Conservation (phyloP, 352 stramenopile species). For the Lagenidium giganteum region DNA sequence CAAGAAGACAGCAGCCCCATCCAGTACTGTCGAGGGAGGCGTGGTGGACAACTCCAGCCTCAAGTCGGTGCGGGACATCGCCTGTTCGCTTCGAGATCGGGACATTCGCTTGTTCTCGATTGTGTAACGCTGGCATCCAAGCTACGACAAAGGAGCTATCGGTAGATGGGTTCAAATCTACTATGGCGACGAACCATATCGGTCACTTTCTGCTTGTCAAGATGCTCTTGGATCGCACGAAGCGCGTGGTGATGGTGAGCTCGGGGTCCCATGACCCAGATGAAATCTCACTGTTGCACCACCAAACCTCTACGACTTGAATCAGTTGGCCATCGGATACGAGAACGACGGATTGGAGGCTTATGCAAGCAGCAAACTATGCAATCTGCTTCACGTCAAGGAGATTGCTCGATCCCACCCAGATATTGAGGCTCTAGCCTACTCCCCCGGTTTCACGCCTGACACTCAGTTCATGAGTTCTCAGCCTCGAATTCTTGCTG, state of each 20-base stretch:
- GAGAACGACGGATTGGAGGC: neutral
- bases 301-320: constrained; percentile 3
- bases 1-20: neutral
- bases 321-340: constrained; percentile 4
- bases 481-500: too few relatives aligned
- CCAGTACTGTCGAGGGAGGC: constrained; percentile 16
- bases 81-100: constrained; percentile 7
- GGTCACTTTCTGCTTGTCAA: constrained; percentile 31
- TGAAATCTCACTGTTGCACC: neutral
- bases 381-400: constrained; percentile 13
- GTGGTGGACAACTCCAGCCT: constrained; percentile 33
- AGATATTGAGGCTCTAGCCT: constrained; percentile 12
- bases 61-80: constrained; percentile 17
- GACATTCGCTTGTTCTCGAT: constrained; percentile 20
- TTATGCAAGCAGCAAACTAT: constrained; percentile 15
- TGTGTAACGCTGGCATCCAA: constrained; percentile 36
- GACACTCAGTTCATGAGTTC: too few relatives aligned
- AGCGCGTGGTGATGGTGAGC: constrained; percentile 6
- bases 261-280: constrained; percentile 8
- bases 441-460: constrained; percentile 20
- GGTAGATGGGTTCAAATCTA: constrained; percentile 27
- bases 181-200: constrained; percentile 35
- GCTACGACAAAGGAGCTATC: constrained; percentile 12
- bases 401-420: constrained; percentile 17
- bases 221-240: constrained; percentile 11